Evolutionary conservation across 176 grass and related monocot genomes (phyloP).

Genomic region (Carex parvula): DNA sequence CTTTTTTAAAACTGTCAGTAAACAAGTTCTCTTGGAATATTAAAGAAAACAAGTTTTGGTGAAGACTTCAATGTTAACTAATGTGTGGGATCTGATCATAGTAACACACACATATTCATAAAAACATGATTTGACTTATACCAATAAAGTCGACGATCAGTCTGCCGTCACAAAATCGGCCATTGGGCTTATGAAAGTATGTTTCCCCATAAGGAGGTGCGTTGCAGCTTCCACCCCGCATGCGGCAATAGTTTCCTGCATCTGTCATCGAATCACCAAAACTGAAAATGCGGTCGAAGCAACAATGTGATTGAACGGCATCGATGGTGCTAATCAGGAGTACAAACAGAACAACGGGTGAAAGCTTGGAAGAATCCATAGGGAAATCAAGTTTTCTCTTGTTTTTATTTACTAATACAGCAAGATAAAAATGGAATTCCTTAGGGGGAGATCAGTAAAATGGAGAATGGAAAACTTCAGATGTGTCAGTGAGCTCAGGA

Average conservation of each 20-base stretch:
- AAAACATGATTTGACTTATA: background rate
- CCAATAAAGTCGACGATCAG: constrained; percentile 24
- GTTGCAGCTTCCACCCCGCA: too few relatives aligned
- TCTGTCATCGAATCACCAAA: constrained; percentile 20
- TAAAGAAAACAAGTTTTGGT: background rate
- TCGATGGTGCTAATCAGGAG: background rate
- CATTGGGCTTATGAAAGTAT: constrained; percentile 11
- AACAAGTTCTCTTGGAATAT: background rate
- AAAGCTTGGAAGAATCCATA: background rate
- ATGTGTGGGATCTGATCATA: background rate
- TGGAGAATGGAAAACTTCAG: background rate
- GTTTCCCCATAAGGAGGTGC: constrained; percentile 13
- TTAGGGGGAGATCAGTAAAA: background rate
- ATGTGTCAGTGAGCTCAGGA: background rate
- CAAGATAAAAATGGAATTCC: background rate
- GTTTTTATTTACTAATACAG: background rate
- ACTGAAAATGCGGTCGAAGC: constrained; percentile 19
- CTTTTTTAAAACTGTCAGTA: background rate
- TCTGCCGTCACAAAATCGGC: constrained; percentile 2
- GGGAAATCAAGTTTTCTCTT: background rate
- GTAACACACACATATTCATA: background rate
- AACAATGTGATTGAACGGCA: background rate
- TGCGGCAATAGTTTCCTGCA: background rate
- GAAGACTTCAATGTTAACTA: background rate
- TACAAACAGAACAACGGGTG: background rate